Base-by-base conservation (phyloP, 1,139 yeast species). In the Lizanozyma gosingica region DNA sequence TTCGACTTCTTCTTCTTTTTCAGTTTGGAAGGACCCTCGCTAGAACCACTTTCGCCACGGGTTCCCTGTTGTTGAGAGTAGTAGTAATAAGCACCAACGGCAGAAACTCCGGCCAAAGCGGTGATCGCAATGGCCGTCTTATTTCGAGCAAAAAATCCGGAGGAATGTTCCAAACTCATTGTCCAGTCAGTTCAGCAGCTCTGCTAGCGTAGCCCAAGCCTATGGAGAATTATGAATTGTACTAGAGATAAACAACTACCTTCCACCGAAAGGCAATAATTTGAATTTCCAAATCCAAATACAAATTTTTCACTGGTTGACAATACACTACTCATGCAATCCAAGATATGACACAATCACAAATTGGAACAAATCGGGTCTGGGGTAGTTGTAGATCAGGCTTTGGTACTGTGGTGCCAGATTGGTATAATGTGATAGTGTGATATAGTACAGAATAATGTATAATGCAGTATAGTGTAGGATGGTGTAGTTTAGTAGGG, bases 81-180 rank as follows among this genome's bases (percentile, higher is more conserved):
- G 52, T 73, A 76, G 51, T 71, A 72, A 38, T 75, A 73, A 38
- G 82, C 80, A n/a, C 78, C 78, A 39, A 75, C 78, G 29, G 83
- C 77, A 37, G 81, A 67, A 39, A 73, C 72, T 45, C 83, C 82
- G 35, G 82, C 81, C 43, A 76, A 68, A 2, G 85, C 76, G 32
- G 84, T 71, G 39, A 78, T 62, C 35, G 72, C 65, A 40, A 81
- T 67, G 35, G 82, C 82, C 29, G 76, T 66, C 58, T 70, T 80
- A 60, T 81, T 76, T 55, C 76, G 72, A 41, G 72, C 62, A 43
- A 79, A 63, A 59, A 79, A 78, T 50, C 49, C 53, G 42, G 45
- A 36, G 45, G 49, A 40, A 52, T 55, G 32, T 37, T 27, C 51
- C 49, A 43, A 53, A 45, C 49, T 45, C 47, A 32, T 40, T 34